Evolutionary conservation across 805 yeast species (phyloP).

Genomic region (Metschnikowia vanudenii): DNA sequence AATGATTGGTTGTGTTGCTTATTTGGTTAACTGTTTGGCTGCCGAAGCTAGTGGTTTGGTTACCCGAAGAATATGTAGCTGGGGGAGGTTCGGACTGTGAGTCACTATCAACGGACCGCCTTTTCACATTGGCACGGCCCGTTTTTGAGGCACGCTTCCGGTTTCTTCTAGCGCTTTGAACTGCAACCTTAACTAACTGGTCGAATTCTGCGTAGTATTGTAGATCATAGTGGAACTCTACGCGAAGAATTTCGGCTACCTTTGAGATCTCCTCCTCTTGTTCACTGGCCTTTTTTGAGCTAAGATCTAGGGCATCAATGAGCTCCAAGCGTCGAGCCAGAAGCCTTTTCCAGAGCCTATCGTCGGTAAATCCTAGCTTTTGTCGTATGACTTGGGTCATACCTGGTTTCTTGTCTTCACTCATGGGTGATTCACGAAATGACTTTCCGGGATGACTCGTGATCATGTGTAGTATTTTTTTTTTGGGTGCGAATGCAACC

Average conservation of each 20-base stretch:
- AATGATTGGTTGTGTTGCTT: too few relatives aligned
- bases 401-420: slow-evolving; percentile 42
- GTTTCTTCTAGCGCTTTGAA: slow-evolving; percentile 89
- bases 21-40: too few relatives aligned
- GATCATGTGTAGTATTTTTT: slow-evolving; percentile 16
- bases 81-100: neutral
- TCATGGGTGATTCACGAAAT: slow-evolving; percentile 10
- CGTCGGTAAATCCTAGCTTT: slow-evolving; percentile 75
- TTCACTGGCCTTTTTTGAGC: slow-evolving; percentile 80
- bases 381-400: slow-evolving; percentile 58
- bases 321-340: slow-evolving; percentile 87
- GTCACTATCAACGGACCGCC: slow-evolving; percentile 9
- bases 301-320: slow-evolving; percentile 69
- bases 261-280: slow-evolving; percentile 79
- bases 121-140: slow-evolving; percentile 16
- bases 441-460: slow-evolving; percentile 15
- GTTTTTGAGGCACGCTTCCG: slow-evolving; percentile 59
- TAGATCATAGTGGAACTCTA: slow-evolving; percentile 71
- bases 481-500: slow-evolving; percentile 2
- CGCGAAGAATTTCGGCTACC: slow-evolving; percentile 74
- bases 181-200: slow-evolving; percentile 86
- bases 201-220: slow-evolving; percentile 72
- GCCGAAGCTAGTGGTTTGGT: neutral
- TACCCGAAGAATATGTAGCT: neutral
- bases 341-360: slow-evolving; percentile 81